Evolutionary conservation across 352 stramenopile species (phyloP).

Genomic region (Phytophthora nicotianae): DNA sequence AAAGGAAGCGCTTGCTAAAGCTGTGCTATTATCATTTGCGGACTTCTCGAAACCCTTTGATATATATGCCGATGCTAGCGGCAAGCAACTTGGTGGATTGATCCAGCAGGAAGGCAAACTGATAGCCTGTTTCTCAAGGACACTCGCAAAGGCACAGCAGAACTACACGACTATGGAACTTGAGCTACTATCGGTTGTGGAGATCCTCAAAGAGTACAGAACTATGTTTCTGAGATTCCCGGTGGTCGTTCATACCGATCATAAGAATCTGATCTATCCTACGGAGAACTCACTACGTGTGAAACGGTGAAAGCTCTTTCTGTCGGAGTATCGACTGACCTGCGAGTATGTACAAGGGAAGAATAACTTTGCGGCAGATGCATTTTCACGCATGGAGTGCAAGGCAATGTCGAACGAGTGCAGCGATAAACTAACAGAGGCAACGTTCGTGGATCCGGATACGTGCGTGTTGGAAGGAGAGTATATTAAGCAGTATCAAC

Average conservation of each 20-base stretch:
- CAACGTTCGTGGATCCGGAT: not conserved
- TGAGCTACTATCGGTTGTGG: not conserved
- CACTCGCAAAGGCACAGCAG: too few species aligned
- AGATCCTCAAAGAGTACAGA: not conserved
- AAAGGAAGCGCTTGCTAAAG: too few species aligned
- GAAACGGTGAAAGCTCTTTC: not conserved
- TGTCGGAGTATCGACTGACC: not conserved
- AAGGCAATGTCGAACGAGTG: not conserved
- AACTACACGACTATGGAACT: constrained; percentile 1
- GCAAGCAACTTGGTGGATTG: too few species aligned
- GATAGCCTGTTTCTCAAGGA: too few species aligned
- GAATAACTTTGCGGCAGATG: constrained; percentile 1
- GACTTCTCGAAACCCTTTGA: too few species aligned
- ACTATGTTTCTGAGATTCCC: not conserved
- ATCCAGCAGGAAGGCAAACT: too few species aligned
- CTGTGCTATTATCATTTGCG: too few species aligned
- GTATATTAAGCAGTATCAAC: constrained; percentile 16
- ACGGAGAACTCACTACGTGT: not conserved
- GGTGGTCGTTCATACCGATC: not conserved
- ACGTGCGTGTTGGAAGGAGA: constrained; percentile 5
- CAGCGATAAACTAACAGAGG: not conserved
- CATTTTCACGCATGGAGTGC: constrained; percentile 11
- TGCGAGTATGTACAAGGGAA: constrained; percentile 4
- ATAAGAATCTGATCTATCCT: constrained; percentile 3
- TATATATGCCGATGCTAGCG: too few species aligned